phyloP scores from a whole-genome alignment of 371 early-diverging fungal species.

The Parasitella parasitica region DNA sequence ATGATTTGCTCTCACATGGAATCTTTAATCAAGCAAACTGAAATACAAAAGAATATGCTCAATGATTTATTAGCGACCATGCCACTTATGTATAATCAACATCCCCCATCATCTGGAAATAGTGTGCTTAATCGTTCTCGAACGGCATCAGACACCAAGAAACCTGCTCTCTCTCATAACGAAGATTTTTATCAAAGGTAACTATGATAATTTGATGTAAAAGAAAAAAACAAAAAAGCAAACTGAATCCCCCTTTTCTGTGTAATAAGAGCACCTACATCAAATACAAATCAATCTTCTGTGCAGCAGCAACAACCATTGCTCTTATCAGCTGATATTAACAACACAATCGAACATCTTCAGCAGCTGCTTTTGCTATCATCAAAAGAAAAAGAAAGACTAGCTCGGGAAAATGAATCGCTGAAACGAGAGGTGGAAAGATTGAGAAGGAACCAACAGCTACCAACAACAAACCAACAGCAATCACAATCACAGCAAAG shows the following conservation, averaged over 20 bases:
- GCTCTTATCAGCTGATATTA: conserved; percentile 9
- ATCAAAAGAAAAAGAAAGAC: conserved; percentile 23
- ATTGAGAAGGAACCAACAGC: conserved; percentile 13
- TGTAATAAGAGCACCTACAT: conserved; percentile 1
- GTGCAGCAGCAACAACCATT: background rate
- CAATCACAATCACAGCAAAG: background rate
- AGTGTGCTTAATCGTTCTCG: conserved; percentile 11
- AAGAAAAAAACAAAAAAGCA: too few relatives aligned
- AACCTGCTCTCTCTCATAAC: conserved; percentile 4
- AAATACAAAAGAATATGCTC: conserved; percentile 27
- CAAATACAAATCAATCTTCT: background rate
- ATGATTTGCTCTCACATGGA: conserved; percentile 26
- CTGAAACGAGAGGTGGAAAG: conserved; percentile 23
- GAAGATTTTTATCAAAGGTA: conserved; percentile 19
- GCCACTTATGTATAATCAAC: conserved; percentile 2
- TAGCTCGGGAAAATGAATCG: conserved; percentile 21
- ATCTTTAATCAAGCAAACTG: conserved; percentile 23
- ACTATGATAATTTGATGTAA: background rate
- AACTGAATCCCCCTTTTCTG: too few relatives aligned
- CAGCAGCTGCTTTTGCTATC: conserved; percentile 18
- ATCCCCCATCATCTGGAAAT: background rate
- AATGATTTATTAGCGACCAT: conserved; percentile 17
- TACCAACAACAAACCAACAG: background rate
- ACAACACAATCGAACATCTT: conserved; percentile 22
- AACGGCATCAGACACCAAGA: conserved; percentile 23